A percentile compares a stretch with the other conserved stretches of the same genome.
These are phyloP conservation scores for Lodderomyces jiufengensis DNA, from an alignment of 1,139 yeast species.

Conservation along the genomic window DNA sequence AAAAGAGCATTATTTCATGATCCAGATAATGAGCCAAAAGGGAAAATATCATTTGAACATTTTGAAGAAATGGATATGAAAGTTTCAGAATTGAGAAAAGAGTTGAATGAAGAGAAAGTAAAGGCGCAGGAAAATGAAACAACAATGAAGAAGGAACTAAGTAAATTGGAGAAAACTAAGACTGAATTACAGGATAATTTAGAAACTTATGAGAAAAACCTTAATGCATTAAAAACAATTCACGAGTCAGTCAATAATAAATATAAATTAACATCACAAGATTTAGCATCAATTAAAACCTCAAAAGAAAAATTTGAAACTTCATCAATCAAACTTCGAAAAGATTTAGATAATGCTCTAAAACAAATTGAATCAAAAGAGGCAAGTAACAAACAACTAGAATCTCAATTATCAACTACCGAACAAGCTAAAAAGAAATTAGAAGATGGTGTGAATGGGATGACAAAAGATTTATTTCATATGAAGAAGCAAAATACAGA, in stretches of 20 bases:
- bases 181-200: conserved; percentile 14
- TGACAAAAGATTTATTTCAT: conserved; percentile 78
- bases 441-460: conserved; percentile 85
- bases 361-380: conserved; percentile 21
- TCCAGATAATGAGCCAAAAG: conserved; percentile 69
- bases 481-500: conserved; percentile 59
- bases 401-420: conserved; percentile 24
- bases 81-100: conserved; percentile 23
- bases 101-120: conserved; percentile 24
- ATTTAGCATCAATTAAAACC: conserved; percentile 27
- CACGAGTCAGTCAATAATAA: conserved; percentile 24
- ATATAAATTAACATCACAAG: conserved; percentile 35
- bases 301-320: conserved; percentile 32
- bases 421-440: conserved; percentile 59
- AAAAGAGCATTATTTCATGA: conserved; percentile 69
- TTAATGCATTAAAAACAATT: conserved; percentile 24
- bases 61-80: conserved; percentile 60
- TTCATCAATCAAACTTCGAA: conserved; percentile 24
- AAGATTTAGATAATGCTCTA: conserved; percentile 29
- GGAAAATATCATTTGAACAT: conserved; percentile 62
- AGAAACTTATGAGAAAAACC: conserved; percentile 10
- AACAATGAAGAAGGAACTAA: conserved; percentile 28
- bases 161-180: conserved; percentile 18
- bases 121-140: conserved; percentile 22
- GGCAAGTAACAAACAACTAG: conserved; percentile 25